Conservation (phyloP, 805 yeast genomes). For the Lipomyces sp. region DNA sequence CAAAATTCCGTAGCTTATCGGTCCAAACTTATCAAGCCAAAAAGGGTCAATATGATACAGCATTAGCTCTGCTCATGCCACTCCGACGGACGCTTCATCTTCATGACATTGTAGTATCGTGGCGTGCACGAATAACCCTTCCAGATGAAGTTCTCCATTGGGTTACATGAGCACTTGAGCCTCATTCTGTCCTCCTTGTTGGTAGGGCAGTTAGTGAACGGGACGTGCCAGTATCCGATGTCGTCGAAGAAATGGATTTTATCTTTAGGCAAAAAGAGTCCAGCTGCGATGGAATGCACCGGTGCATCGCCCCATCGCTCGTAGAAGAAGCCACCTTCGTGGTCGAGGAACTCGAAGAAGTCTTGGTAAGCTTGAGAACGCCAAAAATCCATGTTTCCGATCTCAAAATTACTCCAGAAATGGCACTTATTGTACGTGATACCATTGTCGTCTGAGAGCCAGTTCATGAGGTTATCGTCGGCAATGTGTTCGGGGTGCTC, state of each 20-base stretch:
- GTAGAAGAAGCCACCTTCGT: slow-evolving; percentile 70
- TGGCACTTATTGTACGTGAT: slow-evolving; percentile 74
- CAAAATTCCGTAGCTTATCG: not conserved
- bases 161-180: slow-evolving; percentile 64
- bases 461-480: slow-evolving; percentile 66
- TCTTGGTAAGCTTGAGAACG: slow-evolving; percentile 57
- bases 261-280: slow-evolving; percentile 56
- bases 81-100: slow-evolving; percentile 35
- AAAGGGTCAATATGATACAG: not conserved
- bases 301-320: slow-evolving; percentile 86
- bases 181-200: slow-evolving; percentile 54
- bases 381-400: slow-evolving; percentile 64
- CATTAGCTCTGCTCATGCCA: slow-evolving; percentile 35
- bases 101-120: slow-evolving; percentile 44
- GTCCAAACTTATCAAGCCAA: not conserved
- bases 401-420: slow-evolving; percentile 80
- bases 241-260: slow-evolving; percentile 64
- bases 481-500: slow-evolving; percentile 63
- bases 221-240: slow-evolving; percentile 63
- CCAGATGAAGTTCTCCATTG: slow-evolving; percentile 47
- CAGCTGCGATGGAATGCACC: slow-evolving; percentile 67
- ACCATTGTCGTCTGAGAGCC: slow-evolving; percentile 72
- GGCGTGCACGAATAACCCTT: slow-evolving; percentile 50
- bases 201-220: slow-evolving; percentile 64
- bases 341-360: slow-evolving; percentile 62